Conservation (phyloP, 257 asterid genomes). For the Echium plantagineum region DNA sequence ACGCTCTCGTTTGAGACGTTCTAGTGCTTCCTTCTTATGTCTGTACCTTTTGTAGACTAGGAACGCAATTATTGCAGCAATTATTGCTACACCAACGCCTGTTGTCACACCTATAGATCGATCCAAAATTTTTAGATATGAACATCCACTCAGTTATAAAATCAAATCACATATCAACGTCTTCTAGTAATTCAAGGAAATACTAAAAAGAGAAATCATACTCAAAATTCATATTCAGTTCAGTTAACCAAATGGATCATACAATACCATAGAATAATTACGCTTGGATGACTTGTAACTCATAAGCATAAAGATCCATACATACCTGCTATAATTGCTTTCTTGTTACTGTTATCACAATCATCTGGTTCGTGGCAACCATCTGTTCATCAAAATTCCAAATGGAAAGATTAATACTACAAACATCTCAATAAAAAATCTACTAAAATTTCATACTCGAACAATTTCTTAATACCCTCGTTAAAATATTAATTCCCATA, state of each 20-base stretch:
- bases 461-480: too few species aligned
- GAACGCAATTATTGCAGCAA: constrained; percentile 27
- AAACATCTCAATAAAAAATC: too few species aligned
- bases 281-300: too few species aligned
- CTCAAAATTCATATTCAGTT: too few species aligned
- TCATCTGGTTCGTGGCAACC: constrained; percentile 52
- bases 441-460: too few species aligned
- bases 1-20: constrained; percentile 58
- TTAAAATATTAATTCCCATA: too few species aligned
- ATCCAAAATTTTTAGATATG: neutral
- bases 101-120: constrained; percentile 39
- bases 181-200: too few species aligned
- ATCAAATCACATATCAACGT: too few species aligned
- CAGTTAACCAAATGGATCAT: too few species aligned
- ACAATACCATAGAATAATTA: neutral
- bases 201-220: too few species aligned
- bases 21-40: constrained; percentile 45
- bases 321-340: constrained; percentile 72
- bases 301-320: neutral
- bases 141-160: neutral
- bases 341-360: constrained; percentile 33
- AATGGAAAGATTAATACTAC: neutral
- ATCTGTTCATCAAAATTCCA: constrained; percentile 21
- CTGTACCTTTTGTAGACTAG: constrained; percentile 42
- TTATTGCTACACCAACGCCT: constrained; percentile 44